These are phyloP conservation scores for Phaeomoniella chlamydospora DNA, from an alignment of 2,329 filamentous ascomycete genomes.

Conservation along the genomic window DNA sequence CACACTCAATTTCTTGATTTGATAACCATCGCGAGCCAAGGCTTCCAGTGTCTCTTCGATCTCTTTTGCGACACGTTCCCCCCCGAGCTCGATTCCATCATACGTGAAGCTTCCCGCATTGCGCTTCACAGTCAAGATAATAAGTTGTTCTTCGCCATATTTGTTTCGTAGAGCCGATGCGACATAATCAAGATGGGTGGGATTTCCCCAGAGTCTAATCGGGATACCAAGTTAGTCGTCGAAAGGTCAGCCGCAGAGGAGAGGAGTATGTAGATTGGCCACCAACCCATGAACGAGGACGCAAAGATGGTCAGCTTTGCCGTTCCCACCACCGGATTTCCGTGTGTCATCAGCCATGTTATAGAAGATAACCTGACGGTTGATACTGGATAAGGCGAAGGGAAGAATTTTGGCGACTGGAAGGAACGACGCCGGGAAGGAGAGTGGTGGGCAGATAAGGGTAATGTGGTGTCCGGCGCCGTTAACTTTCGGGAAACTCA, in stretches of 20 bases:
- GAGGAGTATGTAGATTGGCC: constrained; percentile 5
- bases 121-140: constrained; percentile 40
- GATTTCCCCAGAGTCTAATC: constrained; percentile 45
- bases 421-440: neutral
- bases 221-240: neutral
- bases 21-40: constrained; percentile 46
- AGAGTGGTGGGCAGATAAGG: neutral
- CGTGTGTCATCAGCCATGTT: constrained; percentile 10
- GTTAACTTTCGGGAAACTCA: too few relatives aligned
- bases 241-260: constrained; percentile 4
- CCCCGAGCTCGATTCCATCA: constrained; percentile 54
- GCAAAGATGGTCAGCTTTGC: constrained; percentile 37
- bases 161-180: constrained; percentile 34
- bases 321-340: constrained; percentile 5
- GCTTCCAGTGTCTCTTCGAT: constrained; percentile 44
- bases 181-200: constrained; percentile 41
- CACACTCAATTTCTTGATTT: constrained; percentile 69
- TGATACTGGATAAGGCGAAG: constrained; percentile 14
- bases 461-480: too few relatives aligned
- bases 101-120: constrained; percentile 47
- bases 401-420: constrained; percentile 9
- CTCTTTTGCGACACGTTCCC: constrained; percentile 49
- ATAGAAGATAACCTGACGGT: constrained; percentile 11
- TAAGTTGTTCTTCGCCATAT: constrained; percentile 34
- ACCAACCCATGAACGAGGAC: constrained; percentile 48